These are phyloP conservation scores for Hansenula anomala DNA, from an alignment of 1,139 yeast genomes.

Conservation along the genomic window DNA sequence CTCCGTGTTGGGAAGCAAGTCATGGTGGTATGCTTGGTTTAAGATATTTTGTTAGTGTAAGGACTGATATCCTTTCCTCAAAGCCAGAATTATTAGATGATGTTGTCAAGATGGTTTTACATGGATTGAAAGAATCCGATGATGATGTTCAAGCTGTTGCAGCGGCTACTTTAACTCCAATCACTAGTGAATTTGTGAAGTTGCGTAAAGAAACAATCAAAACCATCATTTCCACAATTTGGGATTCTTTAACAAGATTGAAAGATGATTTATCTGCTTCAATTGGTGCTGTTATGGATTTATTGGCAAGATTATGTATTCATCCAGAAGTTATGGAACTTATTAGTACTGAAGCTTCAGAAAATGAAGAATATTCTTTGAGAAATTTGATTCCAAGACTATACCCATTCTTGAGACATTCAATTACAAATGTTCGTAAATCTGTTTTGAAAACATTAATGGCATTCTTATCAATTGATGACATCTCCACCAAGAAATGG, in stretches of 20 bases:
- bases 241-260: conserved; percentile 82
- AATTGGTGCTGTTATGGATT: conserved; percentile 94
- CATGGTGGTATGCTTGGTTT: conserved; percentile 98
- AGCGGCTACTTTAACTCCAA: conserved; percentile 89
- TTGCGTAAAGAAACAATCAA: conserved; percentile 58
- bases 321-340: conserved; percentile 72
- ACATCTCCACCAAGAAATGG: conserved; percentile 68
- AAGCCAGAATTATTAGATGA: conserved; percentile 59
- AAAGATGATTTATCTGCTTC: conserved; percentile 93
- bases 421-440: conserved; percentile 85
- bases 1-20: conserved; percentile 87
- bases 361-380: conserved; percentile 50
- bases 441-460: conserved; percentile 79
- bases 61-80: conserved; percentile 68
- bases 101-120: conserved; percentile 80
- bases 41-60: conserved; percentile 85
- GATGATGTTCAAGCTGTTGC: conserved; percentile 98
- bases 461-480: conserved; percentile 72
- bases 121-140: conserved; percentile 78
- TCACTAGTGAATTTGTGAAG: conserved; percentile 76
- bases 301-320: conserved; percentile 81
- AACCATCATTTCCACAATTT: conserved; percentile 66
- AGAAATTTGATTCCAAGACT: conserved; percentile 81
- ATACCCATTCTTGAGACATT: conserved; percentile 90
- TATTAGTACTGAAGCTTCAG: conserved; percentile 55